Conservation (phyloP, 1,284 basidiomycete species). For the Tetrapyrgos nigripes region DNA sequence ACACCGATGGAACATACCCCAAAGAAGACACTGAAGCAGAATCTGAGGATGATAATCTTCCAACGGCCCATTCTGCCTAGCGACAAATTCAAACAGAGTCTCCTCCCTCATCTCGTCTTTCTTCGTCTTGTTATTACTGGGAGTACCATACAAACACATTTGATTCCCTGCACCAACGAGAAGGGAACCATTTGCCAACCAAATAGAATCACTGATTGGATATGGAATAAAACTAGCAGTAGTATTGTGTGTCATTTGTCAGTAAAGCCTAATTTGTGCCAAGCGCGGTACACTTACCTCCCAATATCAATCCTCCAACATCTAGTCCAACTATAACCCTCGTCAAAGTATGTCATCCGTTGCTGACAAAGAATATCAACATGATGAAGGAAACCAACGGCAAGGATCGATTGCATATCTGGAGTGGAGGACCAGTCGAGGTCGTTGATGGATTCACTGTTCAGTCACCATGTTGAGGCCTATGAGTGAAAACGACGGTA, state of each 20-base stretch:
- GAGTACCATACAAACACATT: constrained; percentile 73
- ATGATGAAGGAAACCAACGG: constrained; percentile 81
- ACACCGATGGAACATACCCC: constrained; percentile 74
- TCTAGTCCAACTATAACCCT: constrained; percentile 80
- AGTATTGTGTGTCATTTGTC: background rate
- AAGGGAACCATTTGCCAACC: constrained; percentile 83
- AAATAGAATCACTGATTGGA: constrained; percentile 85
- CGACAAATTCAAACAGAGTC: constrained; percentile 83
- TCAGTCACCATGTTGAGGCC: background rate
- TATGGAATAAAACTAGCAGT: constrained; percentile 70
- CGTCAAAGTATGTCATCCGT: constrained; percentile 88
- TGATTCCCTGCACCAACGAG: constrained; percentile 81
- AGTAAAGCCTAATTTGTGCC: constrained; percentile 4
- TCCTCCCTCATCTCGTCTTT: constrained; percentile 37
- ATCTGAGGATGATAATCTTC: constrained; percentile 92
- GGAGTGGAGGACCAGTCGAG: constrained; percentile 93
- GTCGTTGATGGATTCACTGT: constrained; percentile 73
- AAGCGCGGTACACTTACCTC: constrained; percentile 49
- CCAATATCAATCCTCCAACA: constrained; percentile 76
- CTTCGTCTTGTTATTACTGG: constrained; percentile 25
- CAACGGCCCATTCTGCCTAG: constrained; percentile 82
- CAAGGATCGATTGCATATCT: constrained; percentile 87
- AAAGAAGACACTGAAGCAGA: constrained; percentile 88
- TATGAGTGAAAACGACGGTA: background rate
- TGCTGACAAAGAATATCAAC: constrained; percentile 88